phyloP scores from a whole-genome alignment of 768 basidiomycete species.

The Suillus spraguei region DNA sequence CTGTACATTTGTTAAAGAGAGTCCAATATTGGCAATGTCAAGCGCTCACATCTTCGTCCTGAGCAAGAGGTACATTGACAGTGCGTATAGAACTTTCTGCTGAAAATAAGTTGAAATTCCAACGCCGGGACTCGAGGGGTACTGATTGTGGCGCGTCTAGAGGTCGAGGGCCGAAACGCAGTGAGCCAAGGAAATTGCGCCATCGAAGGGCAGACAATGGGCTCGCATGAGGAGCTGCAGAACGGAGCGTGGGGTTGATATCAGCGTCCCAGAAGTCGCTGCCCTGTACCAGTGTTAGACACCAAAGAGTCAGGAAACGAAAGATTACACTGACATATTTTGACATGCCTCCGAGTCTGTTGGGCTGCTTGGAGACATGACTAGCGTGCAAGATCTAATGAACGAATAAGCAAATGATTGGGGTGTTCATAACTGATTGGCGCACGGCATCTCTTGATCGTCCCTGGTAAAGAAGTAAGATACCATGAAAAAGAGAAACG shows the following conservation, averaged over 20 bases:
- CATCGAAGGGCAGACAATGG: background rate
- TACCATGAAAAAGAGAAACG: too few relatives aligned
- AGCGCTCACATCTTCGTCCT: background rate
- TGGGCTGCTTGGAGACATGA: background rate
- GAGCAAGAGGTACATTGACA: background rate
- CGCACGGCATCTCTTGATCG: background rate
- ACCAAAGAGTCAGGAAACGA: background rate
- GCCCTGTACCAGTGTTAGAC: background rate
- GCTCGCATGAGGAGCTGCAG: background rate
- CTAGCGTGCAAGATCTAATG: background rate
- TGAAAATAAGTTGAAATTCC: background rate
- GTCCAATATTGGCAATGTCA: too few relatives aligned
- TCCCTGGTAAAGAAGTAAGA: background rate
- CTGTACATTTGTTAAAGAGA: background rate
- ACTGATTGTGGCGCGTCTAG: background rate
- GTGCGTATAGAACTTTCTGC: background rate
- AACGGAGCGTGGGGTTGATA: background rate
- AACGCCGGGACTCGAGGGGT: background rate
- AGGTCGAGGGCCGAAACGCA: background rate
- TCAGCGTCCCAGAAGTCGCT: background rate
- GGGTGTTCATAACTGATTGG: too few relatives aligned
- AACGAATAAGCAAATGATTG: background rate
- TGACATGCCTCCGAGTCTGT: background rate
- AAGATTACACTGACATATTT: background rate
- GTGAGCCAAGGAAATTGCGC: background rate